Evolutionary conservation across 192 early-diverging fungal genomes (phyloP), one percentile per base, ranked within the genome.

Genomic region (Backusella sp.): DNA sequence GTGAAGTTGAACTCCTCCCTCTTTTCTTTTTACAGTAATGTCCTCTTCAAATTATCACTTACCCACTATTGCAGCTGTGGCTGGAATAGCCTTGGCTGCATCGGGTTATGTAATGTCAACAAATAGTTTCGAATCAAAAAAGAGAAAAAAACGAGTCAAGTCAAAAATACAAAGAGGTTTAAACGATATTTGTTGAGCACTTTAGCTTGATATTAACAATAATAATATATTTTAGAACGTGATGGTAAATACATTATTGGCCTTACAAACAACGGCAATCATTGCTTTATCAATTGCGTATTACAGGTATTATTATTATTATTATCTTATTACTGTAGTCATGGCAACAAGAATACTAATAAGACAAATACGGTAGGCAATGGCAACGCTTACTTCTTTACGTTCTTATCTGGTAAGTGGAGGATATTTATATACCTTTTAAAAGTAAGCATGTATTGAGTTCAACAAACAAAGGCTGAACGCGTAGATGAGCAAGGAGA

Each of bases 251-350:
- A 72, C 32, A 71, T 93, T 53, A 82, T 86, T 70, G 96, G 96
- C 1, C 86, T 97, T 36, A 82, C 91, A 68, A 97, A 97, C 73
- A 88, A 91, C 34, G 95, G 95, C 56, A 97, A 97, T 79, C 94
- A 94, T 62, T 97, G 96, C 84, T 97, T 97, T 76, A 86, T 96
- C 82, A 97, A 97, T 86, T 91, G 91, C 26, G 92, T 95, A 4
- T 73, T 97, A 41, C 96, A 97, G 87, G 96, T 87, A 84, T 70
- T 12, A 15, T 68, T 87, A 84, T 70, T 12, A 15, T 68, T 44
- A 56, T 12, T 19, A 36, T 19, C 1, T n/a, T 53, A 21, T 36
- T 59, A 1, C 39, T 32, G 6, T 49, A 15, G 56, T 28, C 37
- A 52, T 67, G 14, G 37, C 11, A 39, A 39, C 35, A 56, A 12